Evolutionary conservation across 495 filamentous ascomycete species (phyloP).

Genomic region (Talaromyces proteolyticus): DNA sequence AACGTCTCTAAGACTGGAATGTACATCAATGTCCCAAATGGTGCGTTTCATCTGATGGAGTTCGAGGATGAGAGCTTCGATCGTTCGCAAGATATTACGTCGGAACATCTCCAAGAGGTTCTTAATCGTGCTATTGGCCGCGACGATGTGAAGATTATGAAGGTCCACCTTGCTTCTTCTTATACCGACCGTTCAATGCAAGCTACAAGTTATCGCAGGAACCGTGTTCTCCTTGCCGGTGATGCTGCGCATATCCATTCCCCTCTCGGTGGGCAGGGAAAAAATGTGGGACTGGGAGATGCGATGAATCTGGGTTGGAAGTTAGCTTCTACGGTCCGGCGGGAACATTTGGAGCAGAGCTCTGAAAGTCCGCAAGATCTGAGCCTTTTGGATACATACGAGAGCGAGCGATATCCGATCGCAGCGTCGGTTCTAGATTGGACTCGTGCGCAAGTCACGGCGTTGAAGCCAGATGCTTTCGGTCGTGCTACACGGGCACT

Average conservation of each 20-base stretch:
- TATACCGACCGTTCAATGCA: conserved; percentile 26
- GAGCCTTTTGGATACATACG: conserved; percentile 28
- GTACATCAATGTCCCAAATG: conserved; percentile 10
- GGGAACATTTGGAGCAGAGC: background rate
- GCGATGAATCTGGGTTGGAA: conserved; percentile 50
- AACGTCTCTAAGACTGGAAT: conserved; percentile 11
- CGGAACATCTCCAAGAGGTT: conserved; percentile 20
- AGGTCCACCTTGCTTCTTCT: conserved; percentile 15
- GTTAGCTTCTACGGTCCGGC: conserved; percentile 31
- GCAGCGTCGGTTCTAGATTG: conserved; percentile 22
- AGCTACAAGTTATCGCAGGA: conserved; percentile 14
- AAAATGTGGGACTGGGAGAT: conserved; percentile 50
- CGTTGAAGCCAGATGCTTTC: conserved; percentile 15
- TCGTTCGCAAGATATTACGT: conserved; percentile 16
- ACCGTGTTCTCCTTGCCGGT: conserved; percentile 41
- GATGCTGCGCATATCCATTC: conserved; percentile 48
- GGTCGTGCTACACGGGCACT: conserved; percentile 12
- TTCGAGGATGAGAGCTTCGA: conserved; percentile 21
- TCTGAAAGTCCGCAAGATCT: conserved; percentile 16
- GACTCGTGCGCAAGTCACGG: conserved; percentile 16
- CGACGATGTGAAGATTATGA: conserved; percentile 15
- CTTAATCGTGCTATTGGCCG: conserved; percentile 15
- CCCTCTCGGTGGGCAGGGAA: conserved; percentile 44
- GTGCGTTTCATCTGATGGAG: conserved; percentile 16
- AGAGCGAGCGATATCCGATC: conserved; percentile 23